A percentile compares a stretch with the other conserved stretches of the same genome.
phyloP scores from a whole-genome alignment of 1,139 yeast genomes.

The Debaryomyces singareniensis region DNA sequence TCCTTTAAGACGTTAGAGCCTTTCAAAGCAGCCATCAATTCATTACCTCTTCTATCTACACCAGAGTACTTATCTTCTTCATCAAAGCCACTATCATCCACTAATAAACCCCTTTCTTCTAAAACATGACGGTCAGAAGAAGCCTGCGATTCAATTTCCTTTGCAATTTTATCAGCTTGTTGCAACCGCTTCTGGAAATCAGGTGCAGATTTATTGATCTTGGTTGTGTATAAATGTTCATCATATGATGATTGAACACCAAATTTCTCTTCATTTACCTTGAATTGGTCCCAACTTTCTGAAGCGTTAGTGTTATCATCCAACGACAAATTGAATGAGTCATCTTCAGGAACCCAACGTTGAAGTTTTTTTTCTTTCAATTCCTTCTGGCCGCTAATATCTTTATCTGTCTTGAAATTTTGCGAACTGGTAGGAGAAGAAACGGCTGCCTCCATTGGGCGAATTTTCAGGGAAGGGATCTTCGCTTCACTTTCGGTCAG shows the following conservation, averaged over 20 bases:
- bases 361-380: slow-evolving; percentile 67
- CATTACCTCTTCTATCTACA: slow-evolving; percentile 63
- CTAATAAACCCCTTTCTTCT: slow-evolving; percentile 77
- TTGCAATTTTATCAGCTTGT: slow-evolving; percentile 74
- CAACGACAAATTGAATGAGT: slow-evolving; percentile 26
- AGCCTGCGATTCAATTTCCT: slow-evolving; percentile 69
- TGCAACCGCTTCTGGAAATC: slow-evolving; percentile 60
- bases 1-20: slow-evolving; percentile 18
- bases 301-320: slow-evolving; percentile 31
- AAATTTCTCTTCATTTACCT: slow-evolving; percentile 79
- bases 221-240: slow-evolving; percentile 86
- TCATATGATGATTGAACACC: slow-evolving; percentile 85
- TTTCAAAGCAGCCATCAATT: slow-evolving; percentile 56
- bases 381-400: slow-evolving; percentile 51
- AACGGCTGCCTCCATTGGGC: slow-evolving; percentile 3
- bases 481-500: slow-evolving; percentile 7
- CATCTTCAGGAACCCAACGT: slow-evolving; percentile 78
- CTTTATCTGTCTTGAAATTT: slow-evolving; percentile 77
- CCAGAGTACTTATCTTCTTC: slow-evolving; percentile 97
- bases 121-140: slow-evolving; percentile 75
- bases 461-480: slow-evolving; percentile 1
- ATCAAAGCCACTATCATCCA: slow-evolving; percentile 83
- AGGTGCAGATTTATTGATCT: slow-evolving; percentile 68
- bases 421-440: slow-evolving; percentile 7
- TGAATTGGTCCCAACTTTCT: slow-evolving; percentile 84